phyloP scores from a whole-genome alignment of 805 yeast species.

The Lipomyces starkeyi region DNA sequence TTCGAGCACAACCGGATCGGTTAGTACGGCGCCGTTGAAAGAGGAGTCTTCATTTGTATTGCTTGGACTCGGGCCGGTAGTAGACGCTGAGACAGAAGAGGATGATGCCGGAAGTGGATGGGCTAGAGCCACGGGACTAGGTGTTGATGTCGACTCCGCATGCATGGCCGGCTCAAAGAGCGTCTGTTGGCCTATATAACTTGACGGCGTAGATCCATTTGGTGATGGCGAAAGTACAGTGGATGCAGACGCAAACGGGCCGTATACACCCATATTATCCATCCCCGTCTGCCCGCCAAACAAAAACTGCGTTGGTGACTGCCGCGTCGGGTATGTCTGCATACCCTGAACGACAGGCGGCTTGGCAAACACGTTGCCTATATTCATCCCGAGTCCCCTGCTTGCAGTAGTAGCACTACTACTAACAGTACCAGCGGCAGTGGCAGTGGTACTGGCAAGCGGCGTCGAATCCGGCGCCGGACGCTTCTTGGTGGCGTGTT shows the following conservation, averaged over 20 bases:
- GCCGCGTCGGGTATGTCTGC: background rate
- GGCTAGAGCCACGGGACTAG: background rate
- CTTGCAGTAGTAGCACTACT: background rate
- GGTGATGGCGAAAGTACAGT: background rate
- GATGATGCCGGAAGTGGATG: background rate
- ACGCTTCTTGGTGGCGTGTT: background rate
- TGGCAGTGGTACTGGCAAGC: background rate
- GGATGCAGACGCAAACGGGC: background rate
- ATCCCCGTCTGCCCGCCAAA: background rate
- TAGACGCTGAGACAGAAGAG: background rate
- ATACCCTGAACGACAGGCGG: background rate
- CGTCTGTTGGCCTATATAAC: background rate
- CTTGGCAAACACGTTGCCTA: background rate
- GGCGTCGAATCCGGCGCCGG: background rate
- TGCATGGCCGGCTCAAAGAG: background rate
- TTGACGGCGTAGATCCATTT: background rate
- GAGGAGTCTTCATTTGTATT: background rate
- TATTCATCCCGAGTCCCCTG: background rate
- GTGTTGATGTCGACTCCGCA: no score
- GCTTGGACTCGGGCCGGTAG: background rate
- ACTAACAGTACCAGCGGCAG: background rate
- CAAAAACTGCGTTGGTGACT: background rate
- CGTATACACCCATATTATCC: background rate
- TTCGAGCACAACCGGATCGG: conserved; percentile 12
- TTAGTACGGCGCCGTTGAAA: conserved; percentile 3